A percentile compares a stretch with the other conserved stretches of the same genome.
phyloP scores from a whole-genome alignment of 805 yeast genomes.

The Kodamaea hsintzibuensis region DNA sequence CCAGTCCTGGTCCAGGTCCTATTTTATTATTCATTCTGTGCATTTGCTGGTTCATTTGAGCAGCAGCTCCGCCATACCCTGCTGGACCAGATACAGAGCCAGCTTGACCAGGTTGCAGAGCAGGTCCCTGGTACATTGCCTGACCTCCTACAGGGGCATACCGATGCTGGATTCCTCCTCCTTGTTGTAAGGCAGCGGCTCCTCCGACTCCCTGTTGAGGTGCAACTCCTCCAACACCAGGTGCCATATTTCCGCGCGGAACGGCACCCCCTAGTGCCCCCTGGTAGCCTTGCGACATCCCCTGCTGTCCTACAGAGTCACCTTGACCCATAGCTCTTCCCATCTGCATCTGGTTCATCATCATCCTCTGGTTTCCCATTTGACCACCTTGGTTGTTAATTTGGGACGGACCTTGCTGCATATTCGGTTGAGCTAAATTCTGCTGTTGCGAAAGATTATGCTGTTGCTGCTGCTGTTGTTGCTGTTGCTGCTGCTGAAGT shows the following conservation, averaged over 20 bases:
- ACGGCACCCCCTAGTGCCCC: not conserved
- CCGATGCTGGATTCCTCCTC: not conserved
- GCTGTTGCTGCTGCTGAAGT: slow-evolving; percentile 5
- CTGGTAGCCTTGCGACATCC: not conserved
- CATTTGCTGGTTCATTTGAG: not conserved
- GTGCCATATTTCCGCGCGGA: not conserved
- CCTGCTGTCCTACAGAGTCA: not conserved
- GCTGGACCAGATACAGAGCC: not conserved
- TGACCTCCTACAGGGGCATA: slow-evolving; percentile 1
- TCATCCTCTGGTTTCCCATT: slow-evolving; percentile 6
- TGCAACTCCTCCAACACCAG: not conserved
- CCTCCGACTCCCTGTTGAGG: not conserved
- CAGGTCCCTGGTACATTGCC: slow-evolving; percentile 12
- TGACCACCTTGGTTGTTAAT: not conserved
- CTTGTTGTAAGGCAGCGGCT: not conserved
- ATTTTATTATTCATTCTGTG: not conserved
- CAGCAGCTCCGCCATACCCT: not conserved
- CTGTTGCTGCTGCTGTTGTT: not conserved
- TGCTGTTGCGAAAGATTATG: not conserved
- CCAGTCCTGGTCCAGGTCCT: not conserved
- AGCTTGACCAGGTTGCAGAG: slow-evolving; percentile 8
- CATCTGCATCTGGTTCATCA: slow-evolving; percentile 7
- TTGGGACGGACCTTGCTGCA: not conserved
- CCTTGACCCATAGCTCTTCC: not conserved
- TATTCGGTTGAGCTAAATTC: not conserved